Evolutionary conservation across 2,329 filamentous ascomycete species (phyloP), one percentile per base, ranked within the genome.

Genomic region (Pseudocercospora fuligena): DNA sequence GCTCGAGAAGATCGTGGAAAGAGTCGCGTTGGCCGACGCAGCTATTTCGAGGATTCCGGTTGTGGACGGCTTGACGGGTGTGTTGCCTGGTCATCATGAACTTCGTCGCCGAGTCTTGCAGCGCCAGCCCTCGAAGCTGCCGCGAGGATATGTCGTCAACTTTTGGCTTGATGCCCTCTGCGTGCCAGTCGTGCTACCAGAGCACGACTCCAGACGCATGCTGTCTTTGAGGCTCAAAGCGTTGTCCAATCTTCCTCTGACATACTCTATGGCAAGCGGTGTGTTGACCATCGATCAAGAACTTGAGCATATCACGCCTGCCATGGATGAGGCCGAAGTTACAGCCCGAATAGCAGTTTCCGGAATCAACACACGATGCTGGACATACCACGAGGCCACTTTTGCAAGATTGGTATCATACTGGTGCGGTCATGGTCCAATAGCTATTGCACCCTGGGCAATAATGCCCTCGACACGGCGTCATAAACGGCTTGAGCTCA

Each of bases 341-440:
- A 56, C 51, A n/a, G 51, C 51, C 6, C 51, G 51, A n/a, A 56
- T 56, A 12, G 51, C 51, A n/a, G 51, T 56, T 14, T 56, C 51
- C 8, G 51, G 23, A 2, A 56, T 56, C 27, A 56, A 56, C 16
- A 56, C 51, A 29, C 27, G 51, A n/a, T 56, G 51, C 51, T 56
- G 51, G 51, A 31, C 25, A 4, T 56, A 56, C 51, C 51, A 56
- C 25, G 51, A 56, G 16, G 51, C 51, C 16, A 56, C 23, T 1
- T 56, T 56, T 12, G 51, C 12, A 11, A 33, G 27, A 19, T 56
- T 27, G 51, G 33, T 56, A 27, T 56, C 51, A 16, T 56, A 56
- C 6, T 56, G 51, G 51, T 56, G 51, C 27, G 51, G 51, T 31
- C 23, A 33, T 31, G 51, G 51, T 27, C 51, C 51, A 29, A 56